phyloP scores from a whole-genome alignment of 2,329 filamentous ascomycete species.

The Dactylellina cionopaga region DNA sequence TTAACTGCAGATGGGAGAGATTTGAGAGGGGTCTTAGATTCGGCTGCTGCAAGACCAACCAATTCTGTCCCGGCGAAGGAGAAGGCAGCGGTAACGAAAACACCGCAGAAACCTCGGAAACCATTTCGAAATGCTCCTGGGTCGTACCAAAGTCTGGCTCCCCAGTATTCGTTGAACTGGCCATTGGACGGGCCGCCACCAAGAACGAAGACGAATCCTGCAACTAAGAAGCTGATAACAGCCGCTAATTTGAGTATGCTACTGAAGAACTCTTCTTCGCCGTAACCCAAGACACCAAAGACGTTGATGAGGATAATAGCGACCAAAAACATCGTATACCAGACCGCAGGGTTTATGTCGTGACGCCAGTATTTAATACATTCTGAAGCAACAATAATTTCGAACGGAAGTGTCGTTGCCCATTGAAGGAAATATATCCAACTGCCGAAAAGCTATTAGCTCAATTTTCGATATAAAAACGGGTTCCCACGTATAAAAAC shows the following conservation, averaged over 20 bases:
- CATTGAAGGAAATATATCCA: slow-evolving; percentile 67
- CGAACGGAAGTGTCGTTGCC: slow-evolving; percentile 66
- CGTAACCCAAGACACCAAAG: slow-evolving; percentile 69
- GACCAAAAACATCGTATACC: slow-evolving; percentile 69
- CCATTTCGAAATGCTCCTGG: slow-evolving; percentile 69
- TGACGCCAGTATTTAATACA: slow-evolving; percentile 68
- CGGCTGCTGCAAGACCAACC: slow-evolving; percentile 70
- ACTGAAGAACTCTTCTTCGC: slow-evolving; percentile 70
- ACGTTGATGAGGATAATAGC: slow-evolving; percentile 66
- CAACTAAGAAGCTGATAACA: slow-evolving; percentile 72
- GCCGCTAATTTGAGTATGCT: slow-evolving; percentile 69
- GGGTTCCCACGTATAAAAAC: neutral
- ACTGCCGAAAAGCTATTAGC: slow-evolving; percentile 23
- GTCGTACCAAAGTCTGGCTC: slow-evolving; percentile 67
- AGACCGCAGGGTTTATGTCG: slow-evolving; percentile 66
- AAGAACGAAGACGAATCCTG: slow-evolving; percentile 69
- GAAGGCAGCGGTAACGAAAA: slow-evolving; percentile 73
- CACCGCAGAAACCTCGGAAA: slow-evolving; percentile 71
- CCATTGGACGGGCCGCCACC: slow-evolving; percentile 66
- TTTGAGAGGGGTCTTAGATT: slow-evolving; percentile 68
- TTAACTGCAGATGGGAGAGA: slow-evolving; percentile 63
- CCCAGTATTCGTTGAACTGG: slow-evolving; percentile 36
- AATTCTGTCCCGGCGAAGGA: slow-evolving; percentile 72
- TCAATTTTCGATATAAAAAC: too few species aligned
- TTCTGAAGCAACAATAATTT: slow-evolving; percentile 67